Base-by-base conservation (phyloP, 2,329 filamentous ascomycete species). In the Neurospora sp. region DNA sequence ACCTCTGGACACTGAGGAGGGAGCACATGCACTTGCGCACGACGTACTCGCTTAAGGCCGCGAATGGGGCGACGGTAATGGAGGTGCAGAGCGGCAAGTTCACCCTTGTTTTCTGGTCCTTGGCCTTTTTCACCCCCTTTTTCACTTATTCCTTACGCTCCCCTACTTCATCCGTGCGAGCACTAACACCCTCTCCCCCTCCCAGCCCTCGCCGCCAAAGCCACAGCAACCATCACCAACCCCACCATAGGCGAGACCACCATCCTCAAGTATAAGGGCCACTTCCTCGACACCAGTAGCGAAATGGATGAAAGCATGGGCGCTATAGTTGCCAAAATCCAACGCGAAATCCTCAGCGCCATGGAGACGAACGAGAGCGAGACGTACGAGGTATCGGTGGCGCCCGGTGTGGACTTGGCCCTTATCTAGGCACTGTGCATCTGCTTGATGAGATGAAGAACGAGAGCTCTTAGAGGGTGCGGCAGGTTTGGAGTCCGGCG, bases 361-460 rank as follows among this genome's bases (percentile, higher is more conserved):
- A 33, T 33, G 33, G 33, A 33, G 33, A 33, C 5, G 33, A 33
- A 33, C 33, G 33, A 33, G 33, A 33, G 5, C 33, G 33, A 33
- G 36, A 90, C 88, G 4, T 92, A 92, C 73, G 85, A 82, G 1
- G 82, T 92, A 5, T 83, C 83, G 0, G 83, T 92, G 6, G 89
- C 89, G 1, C 87, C 89, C 0, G 86, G 86, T 17, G 86, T 91
- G 7, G 90, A 93, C 75, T 83, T 90, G 78, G 85, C 87, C 4
- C 76, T 92, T 66, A 85, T 92, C 73, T 87, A 84, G 0, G 90
- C 89, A 11, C 81, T 92, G 75, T 91, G 89, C 76, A 88, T 92
- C 68, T 88, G 86, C 71, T 80, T 92, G 71, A 92, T 73, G 89
- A 91, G 83, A 85, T 85, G 80, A 86, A 89, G 70, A 86, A 88